These are phyloP conservation scores for Leccinum broughii DNA, from an alignment of 768 basidiomycete species.

Conservation along the genomic window DNA sequence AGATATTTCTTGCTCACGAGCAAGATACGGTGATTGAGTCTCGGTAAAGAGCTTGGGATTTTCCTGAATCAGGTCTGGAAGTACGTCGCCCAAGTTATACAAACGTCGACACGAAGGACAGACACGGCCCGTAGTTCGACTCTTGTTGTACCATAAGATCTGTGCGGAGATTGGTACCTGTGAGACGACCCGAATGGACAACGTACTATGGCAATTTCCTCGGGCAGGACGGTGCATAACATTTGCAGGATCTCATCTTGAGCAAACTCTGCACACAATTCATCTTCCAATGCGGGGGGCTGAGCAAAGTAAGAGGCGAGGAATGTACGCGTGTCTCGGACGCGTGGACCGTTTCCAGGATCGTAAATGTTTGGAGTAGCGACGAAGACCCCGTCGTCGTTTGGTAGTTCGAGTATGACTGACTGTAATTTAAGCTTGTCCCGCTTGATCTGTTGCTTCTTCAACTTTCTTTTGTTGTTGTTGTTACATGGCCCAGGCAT, in stretches of 20 bases:
- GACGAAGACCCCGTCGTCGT: conserved; percentile 26
- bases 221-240: conserved; percentile 65
- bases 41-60: conserved; percentile 16
- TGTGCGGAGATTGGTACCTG: conserved; percentile 26
- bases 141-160: conserved; percentile 89
- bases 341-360: conserved; percentile 78
- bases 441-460: conserved; percentile 36
- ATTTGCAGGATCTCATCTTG: conserved; percentile 75
- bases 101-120: conserved; percentile 78
- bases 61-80: conserved; percentile 48
- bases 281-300: conserved; percentile 60
- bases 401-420: not conserved
- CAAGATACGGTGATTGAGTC: conserved; percentile 41
- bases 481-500: conserved; percentile 64
- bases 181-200: not conserved
- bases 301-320: conserved; percentile 67
- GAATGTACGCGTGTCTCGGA: conserved; percentile 66
- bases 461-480: conserved; percentile 48
- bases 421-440: conserved; percentile 26
- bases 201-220: conserved; percentile 70
- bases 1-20: conserved; percentile 68
- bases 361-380: conserved; percentile 68
- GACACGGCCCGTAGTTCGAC: conserved; percentile 63
- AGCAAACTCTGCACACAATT: conserved; percentile 75
- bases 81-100: conserved; percentile 66